phyloP scores from a whole-genome alignment of 352 stramenopile species.

The Globisporangium camurandrum region DNA sequence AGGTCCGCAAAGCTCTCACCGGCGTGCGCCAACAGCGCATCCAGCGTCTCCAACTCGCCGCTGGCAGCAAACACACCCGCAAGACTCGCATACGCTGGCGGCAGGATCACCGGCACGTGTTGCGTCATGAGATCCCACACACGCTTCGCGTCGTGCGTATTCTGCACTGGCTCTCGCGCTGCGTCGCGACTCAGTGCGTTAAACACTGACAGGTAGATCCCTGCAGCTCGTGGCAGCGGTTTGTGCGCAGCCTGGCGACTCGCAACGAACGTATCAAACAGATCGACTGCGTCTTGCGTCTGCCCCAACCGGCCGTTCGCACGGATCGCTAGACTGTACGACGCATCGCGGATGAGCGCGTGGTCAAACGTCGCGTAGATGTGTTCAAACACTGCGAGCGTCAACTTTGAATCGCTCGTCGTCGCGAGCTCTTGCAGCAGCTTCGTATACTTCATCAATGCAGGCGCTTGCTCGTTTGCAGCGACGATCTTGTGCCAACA shows the following conservation, averaged over 20 bases:
- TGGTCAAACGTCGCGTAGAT: conserved; percentile 39
- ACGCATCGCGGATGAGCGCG: conserved; percentile 36
- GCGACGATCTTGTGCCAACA: conserved; percentile 67
- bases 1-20: conserved; percentile 25
- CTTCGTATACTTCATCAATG: conserved; percentile 51
- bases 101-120: conserved; percentile 54
- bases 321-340: conserved; percentile 63
- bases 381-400: conserved; percentile 56
- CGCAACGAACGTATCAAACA: conserved; percentile 66
- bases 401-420: conserved; percentile 54
- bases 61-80: conserved; percentile 72
- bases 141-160: conserved; percentile 62
- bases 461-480: conserved; percentile 30
- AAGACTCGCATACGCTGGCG: conserved; percentile 76
- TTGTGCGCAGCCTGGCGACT: conserved; percentile 21
- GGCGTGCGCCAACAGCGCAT: conserved; percentile 54
- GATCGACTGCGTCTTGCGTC: conserved; percentile 49
- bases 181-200: conserved; percentile 75
- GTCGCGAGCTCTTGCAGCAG: conserved; percentile 49
- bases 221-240: conserved; percentile 29
- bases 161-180: conserved; percentile 48
- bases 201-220: conserved; percentile 71
- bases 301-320: conserved; percentile 56
- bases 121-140: conserved; percentile 69
- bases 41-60: conserved; percentile 59